These are phyloP conservation scores for Chenopodium suecicum DNA, from an alignment of 148 eudicot genomes.

Conservation along the genomic window DNA sequence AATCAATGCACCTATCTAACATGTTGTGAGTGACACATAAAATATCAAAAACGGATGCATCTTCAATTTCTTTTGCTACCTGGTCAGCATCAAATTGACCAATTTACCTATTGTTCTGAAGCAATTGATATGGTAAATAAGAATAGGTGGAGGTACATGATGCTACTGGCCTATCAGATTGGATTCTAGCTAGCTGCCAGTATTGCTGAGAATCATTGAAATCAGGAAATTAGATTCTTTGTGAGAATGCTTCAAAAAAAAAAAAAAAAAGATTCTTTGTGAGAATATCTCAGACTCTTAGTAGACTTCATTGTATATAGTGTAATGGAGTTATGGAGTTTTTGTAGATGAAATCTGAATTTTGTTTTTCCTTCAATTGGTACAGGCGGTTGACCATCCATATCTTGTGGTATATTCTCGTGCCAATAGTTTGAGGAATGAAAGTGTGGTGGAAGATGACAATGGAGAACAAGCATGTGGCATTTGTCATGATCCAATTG, in stretches of 20 bases:
- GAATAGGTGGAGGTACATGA: not conserved
- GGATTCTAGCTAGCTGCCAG: not conserved
- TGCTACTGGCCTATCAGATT: not conserved
- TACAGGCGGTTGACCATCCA: constrained; percentile 96
- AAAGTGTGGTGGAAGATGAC: constrained; percentile 34
- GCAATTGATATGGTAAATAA: not conserved
- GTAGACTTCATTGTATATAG: not conserved
- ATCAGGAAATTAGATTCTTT: not conserved
- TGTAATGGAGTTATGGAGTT: not conserved
- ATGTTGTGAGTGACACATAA: no score
- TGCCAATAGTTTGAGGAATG: constrained; percentile 44
- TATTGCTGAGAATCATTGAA: not conserved
- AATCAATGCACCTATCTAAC: no score
- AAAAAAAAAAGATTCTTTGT: not conserved
- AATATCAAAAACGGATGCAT: not conserved
- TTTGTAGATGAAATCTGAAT: not conserved
- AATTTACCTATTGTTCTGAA: no score
- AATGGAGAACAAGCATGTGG: constrained; percentile 59
- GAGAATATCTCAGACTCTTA: not conserved
- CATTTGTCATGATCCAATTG: constrained; percentile 75
- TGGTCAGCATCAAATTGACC: not conserved
- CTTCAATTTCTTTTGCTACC: not conserved
- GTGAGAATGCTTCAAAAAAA: no score
- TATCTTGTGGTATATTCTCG: constrained; percentile 89
- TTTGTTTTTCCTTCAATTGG: constrained; percentile 14